These are phyloP conservation scores for Sugiyamaella marilandica DNA, from an alignment of 805 yeast genomes.

Conservation along the genomic window DNA sequence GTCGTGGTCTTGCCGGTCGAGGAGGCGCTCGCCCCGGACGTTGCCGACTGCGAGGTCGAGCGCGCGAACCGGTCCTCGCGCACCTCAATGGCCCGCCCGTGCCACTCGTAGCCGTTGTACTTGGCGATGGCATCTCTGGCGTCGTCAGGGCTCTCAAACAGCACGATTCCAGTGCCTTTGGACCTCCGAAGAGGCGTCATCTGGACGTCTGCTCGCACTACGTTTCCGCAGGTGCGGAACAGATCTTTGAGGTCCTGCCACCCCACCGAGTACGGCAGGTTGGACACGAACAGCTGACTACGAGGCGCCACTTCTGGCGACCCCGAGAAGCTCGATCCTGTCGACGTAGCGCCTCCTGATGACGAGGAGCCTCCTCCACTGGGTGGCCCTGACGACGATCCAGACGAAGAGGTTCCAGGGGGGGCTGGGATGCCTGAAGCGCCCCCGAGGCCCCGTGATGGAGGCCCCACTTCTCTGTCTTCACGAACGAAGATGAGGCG, in stretches of 20 bases:
- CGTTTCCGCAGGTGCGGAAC: slow-evolving; percentile 70
- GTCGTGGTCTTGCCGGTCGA: background rate
- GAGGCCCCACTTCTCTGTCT: slow-evolving; percentile 45
- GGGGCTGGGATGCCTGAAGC: background rate
- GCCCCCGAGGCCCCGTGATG: background rate
- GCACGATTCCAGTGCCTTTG: slow-evolving; percentile 81
- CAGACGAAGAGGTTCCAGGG: slow-evolving; percentile 18
- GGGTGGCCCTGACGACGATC: slow-evolving; percentile 8
- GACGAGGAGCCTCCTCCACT: slow-evolving; percentile 18
- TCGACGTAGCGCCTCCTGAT: slow-evolving; percentile 6
- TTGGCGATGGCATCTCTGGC: slow-evolving; percentile 66
- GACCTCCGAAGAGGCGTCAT: slow-evolving; percentile 66
- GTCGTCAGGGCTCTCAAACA: slow-evolving; percentile 58
- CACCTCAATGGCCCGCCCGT: slow-evolving; percentile 75
- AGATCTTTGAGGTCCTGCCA: slow-evolving; percentile 87
- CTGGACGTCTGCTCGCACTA: slow-evolving; percentile 78
- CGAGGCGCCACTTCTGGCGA: slow-evolving; percentile 35
- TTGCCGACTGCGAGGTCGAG: background rate
- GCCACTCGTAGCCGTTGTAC: slow-evolving; percentile 64
- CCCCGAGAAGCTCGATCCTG: slow-evolving; percentile 26
- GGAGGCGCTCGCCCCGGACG: no score
- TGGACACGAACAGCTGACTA: slow-evolving; percentile 63
- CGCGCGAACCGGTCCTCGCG: slow-evolving; percentile 57
- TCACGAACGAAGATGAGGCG: slow-evolving; percentile 87
- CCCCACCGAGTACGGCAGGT: slow-evolving; percentile 72